Base-by-base conservation (phyloP, 345 rosid genomes). In the Eucalyptus cladocalyx region DNA sequence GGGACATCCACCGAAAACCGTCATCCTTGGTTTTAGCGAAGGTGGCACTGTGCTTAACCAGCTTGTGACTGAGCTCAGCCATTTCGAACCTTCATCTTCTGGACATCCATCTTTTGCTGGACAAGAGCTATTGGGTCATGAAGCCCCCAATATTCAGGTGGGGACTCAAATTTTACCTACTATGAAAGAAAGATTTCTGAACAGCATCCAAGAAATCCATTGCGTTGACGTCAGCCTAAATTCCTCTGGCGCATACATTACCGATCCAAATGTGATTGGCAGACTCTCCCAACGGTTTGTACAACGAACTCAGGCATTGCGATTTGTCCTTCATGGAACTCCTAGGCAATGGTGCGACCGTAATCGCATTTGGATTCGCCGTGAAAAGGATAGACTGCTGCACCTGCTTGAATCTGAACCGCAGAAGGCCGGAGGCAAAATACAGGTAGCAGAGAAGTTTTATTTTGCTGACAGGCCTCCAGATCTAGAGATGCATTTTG, bases 31-130 rank as follows among this genome's bases (percentile, higher is more conserved):
- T 30, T 97, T 97, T 91, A 96, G 99, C 91, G 95, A 96, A 72
- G 99, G 99, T 37, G 99, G 99, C 19, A 94, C 96, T 65, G 98
- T 95, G 89, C 90, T 96, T 56, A 97, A 97, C 92, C 99, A 97
- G 95, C 90, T 97, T 42, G 92, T 96, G 21, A 90, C 93, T 32
- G 99, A 97, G 93, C 93, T 96, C 14, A 93, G 95, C 58, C 90
- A 87, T 43, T 86, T 89, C 37, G 94, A 92, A 88, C 47, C 69
- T 50, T 65, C 89, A 86, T 80, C 93, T 56, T 26, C 48, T 15
- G 87, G 12, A 87, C 87, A 30, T 72, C 67, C 90, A 30, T 72
- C 89, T 32, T 28, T 53, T 67, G 58, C 21, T 28, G 87, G 86
- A 87, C 92, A 92, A 58, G 89, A 87, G 80, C 87, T 86, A 5